Base-by-base conservation (phyloP, 2,329 filamentous ascomycete species). In the Falciphora oryzae region DNA sequence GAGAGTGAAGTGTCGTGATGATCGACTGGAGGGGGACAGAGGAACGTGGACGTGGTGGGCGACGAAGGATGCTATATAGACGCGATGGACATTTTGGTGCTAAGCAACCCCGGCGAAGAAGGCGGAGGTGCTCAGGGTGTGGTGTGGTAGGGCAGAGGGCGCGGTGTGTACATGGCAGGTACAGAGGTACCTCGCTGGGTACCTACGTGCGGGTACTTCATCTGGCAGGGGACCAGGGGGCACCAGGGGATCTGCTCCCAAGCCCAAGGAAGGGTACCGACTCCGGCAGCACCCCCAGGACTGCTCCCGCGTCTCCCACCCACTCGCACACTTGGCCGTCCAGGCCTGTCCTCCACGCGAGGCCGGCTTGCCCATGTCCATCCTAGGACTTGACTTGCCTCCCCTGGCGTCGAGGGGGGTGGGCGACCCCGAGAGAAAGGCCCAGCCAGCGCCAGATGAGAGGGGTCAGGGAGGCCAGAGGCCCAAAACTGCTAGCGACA, bases 91-190 rank as follows among this genome's bases (percentile, higher is more conserved):
- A 16, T 53, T n/a, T 4, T 53, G 44, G 44, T 53, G 18, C 44
- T 53, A 53, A 53, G 44, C 44, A n/a, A 18, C 18, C 44, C 44
- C 44, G 22, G 44, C 44, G 44, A 22, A n/a, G 44, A 53, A 53
- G 44, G 44, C 44, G 44, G 44, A 53, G 44, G 44, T 53, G 44
- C 22, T n/a, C 31, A 38, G 58, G 31, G 58, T 60, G 58, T 60
- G 27, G 58, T 35, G 29, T 59, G 28, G 57, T 14, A 22, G 16
- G 31, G 58, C 14, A 38, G 58, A 31, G 29, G 57, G 58, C 58
- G 27, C 31, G 58, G 58, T 60, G 22, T 35, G 58, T 60, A 38
- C 58, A 60, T 60, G 28, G 58, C 28, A 60, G 28, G 58, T 60
- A 60, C 58, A 60, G 7, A 32, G 27, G 58, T 18, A 25, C 58